Conservation (phyloP, 1,284 basidiomycete genomes). For the Blastosporella zonata region DNA sequence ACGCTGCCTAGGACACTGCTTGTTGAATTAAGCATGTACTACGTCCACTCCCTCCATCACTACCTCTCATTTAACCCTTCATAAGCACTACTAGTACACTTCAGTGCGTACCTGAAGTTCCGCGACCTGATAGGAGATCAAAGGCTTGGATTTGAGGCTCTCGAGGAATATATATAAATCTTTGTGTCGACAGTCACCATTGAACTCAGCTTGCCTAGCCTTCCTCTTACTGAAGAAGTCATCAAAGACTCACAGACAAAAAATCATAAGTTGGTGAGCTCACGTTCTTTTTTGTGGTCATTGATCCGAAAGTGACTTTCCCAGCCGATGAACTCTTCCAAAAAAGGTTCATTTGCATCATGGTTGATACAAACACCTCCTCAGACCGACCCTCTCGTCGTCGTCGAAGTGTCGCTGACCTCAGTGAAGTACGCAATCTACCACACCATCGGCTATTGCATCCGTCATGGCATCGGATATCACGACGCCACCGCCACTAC, state of each 20-base stretch:
- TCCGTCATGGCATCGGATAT: not conserved
- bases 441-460: constrained; percentile 13
- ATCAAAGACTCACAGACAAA: no score
- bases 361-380: not conserved
- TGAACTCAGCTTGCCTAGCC: no score
- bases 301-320: no score
- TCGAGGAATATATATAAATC: not conserved
- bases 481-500: constrained; percentile 1
- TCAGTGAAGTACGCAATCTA: constrained; percentile 21
- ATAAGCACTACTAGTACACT: no score
- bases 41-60: no score
- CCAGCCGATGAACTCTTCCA: not conserved
- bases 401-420: constrained; percentile 18
- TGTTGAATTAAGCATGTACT: no score
- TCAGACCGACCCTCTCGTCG: constrained; percentile 12
- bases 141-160: not conserved
- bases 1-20: no score
- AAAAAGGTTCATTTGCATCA: not conserved
- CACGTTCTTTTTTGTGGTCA: no score
- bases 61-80: no score
- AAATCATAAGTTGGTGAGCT: no score
- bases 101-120: not conserved
- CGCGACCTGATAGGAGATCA: not conserved
- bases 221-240: no score
- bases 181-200: no score